Percentiles rank a stretch among this genome's conserved stretches.
Conservation (phyloP, 2,329 filamentous ascomycete species). For the Sclerotinia glacialis region DNA sequence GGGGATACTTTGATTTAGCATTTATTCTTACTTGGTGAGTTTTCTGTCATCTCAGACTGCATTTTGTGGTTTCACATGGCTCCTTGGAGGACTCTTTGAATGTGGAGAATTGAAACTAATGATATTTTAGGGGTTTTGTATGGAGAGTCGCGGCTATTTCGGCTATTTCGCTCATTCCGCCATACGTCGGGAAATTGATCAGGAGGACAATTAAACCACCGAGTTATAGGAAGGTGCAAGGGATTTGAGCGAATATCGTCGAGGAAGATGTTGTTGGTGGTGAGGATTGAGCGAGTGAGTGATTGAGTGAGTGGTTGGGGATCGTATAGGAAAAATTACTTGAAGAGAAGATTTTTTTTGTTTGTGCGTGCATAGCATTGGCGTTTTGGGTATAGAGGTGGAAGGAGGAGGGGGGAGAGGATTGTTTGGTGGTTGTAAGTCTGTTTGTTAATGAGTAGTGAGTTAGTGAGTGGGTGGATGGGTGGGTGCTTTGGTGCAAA, state of each 20-base stretch:
- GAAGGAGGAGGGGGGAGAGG: too few relatives aligned
- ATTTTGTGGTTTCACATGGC: too few relatives aligned
- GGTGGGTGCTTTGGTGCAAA: too few relatives aligned
- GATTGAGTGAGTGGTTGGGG: not conserved
- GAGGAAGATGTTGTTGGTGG: not conserved
- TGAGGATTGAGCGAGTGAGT: too few relatives aligned
- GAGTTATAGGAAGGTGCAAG: constrained; percentile 90
- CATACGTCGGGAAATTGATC: constrained; percentile 83
- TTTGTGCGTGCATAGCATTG: constrained; percentile 9
- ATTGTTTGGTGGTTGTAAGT: too few relatives aligned
- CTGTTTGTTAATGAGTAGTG: too few relatives aligned
- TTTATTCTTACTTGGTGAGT: constrained; percentile 70
- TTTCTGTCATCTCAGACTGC: constrained; percentile 24
- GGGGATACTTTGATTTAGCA: constrained; percentile 81
- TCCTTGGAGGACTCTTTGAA: not conserved
- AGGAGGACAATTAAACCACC: constrained; percentile 83
- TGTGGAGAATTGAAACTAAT: not conserved
- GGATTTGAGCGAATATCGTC: constrained; percentile 42
- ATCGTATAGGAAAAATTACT: not conserved
- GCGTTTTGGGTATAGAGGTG: not conserved
- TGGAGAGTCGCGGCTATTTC: constrained; percentile 84
- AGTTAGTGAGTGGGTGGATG: too few relatives aligned
- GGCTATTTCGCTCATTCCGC: constrained; percentile 78
- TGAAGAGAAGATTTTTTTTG: not conserved
- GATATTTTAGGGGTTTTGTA: constrained; percentile 64